phyloP scores from a whole-genome alignment of 495 filamentous ascomycete genomes.

The Endocarpon pusillum region DNA sequence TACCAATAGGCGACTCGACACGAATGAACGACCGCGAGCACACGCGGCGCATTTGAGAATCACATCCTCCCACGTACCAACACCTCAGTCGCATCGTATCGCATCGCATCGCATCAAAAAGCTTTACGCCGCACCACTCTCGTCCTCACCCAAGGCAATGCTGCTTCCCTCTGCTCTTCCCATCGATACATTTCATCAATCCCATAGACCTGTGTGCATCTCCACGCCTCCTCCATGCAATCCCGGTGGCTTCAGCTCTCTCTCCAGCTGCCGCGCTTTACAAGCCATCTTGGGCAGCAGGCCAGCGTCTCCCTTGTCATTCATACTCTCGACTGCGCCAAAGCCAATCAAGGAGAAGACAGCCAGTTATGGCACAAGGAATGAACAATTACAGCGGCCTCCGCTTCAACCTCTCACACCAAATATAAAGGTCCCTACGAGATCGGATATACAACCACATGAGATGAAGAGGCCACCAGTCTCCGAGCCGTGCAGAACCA shows the following conservation, averaged over 20 bases:
- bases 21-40: too few species aligned
- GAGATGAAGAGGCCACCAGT: constrained; percentile 34
- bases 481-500: constrained; percentile 32
- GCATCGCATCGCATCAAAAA: background rate
- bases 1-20: too few species aligned
- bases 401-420: constrained; percentile 14
- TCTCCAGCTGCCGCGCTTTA: constrained; percentile 52
- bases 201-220: constrained; percentile 41
- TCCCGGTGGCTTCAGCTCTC: constrained; percentile 38
- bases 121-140: background rate
- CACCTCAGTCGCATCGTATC: background rate
- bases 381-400: constrained; percentile 19
- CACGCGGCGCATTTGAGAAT: too few species aligned
- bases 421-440: constrained; percentile 11
- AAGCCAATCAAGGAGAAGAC: too few species aligned
- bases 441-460: constrained; percentile 7
- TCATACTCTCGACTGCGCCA: too few species aligned
- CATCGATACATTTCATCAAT: constrained; percentile 42
- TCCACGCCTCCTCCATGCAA: constrained; percentile 41
- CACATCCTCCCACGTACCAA: too few species aligned
- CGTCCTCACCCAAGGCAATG: too few species aligned
- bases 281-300: constrained; percentile 50
- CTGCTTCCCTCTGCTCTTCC: constrained; percentile 54
- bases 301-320: too few species aligned
- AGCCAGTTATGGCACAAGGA: constrained; percentile 27